A percentile compares a stretch with the other conserved stretches of the same genome.
Conservation (phyloP, 2,329 filamentous ascomycete genomes). For the Aspergillus sp. region DNA sequence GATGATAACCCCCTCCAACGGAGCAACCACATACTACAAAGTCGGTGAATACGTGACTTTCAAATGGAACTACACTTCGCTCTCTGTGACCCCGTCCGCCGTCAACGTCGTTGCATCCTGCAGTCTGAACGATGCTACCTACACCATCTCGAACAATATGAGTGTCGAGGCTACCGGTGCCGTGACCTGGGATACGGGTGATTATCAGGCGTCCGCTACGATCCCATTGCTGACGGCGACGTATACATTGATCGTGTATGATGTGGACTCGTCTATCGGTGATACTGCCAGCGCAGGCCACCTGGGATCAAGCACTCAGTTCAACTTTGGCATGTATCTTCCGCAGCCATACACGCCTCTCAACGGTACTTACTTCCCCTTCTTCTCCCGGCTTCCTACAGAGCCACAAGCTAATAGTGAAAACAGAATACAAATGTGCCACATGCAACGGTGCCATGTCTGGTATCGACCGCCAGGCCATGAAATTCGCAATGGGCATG, state of each 20-base stretch:
- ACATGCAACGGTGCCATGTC: constrained; percentile 54
- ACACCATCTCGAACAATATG: constrained; percentile 59
- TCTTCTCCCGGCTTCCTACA: neutral
- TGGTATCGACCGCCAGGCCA: constrained; percentile 49
- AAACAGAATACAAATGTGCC: constrained; percentile 49
- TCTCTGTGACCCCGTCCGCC: constrained; percentile 53
- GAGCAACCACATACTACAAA: constrained; percentile 57
- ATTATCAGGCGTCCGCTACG: constrained; percentile 46
- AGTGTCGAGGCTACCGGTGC: constrained; percentile 48
- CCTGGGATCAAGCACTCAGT: constrained; percentile 47
- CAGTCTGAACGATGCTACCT: constrained; percentile 53
- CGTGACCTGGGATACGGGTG: constrained; percentile 58
- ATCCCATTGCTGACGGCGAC: constrained; percentile 53
- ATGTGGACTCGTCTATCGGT: constrained; percentile 49
- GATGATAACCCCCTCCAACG: constrained; percentile 55
- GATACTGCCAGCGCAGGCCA: constrained; percentile 52
- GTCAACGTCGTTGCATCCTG: constrained; percentile 61
- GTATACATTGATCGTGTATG: constrained; percentile 62
- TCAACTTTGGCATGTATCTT: constrained; percentile 60
- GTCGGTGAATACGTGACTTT: constrained; percentile 60
- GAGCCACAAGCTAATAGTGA: constrained; percentile 8
- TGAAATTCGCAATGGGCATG: constrained; percentile 54
- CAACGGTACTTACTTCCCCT: constrained; percentile 40
- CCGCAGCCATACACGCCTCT: constrained; percentile 49
- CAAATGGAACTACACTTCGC: constrained; percentile 65